Base-by-base conservation (phyloP, 331 rosid species). In the Cucumis variabilis region DNA sequence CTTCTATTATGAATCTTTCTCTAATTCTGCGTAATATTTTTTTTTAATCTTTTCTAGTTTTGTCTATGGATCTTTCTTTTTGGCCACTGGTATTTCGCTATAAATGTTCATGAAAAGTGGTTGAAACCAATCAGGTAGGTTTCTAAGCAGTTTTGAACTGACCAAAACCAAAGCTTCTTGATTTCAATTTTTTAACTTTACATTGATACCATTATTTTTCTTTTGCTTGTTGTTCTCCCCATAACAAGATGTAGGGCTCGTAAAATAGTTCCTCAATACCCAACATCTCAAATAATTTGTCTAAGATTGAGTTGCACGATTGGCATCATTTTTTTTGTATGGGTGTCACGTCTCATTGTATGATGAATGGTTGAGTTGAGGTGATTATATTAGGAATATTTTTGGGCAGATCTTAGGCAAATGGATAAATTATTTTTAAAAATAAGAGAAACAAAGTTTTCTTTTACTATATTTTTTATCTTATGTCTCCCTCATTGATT, bases 341-440 rank as follows among this genome's bases (percentile, higher is more conserved):
- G 51, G 53, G 4, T 15, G 44, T 53, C 60, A 58, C 83, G 83
- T 78, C 66, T 78, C 66, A 11, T 51, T 81, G 70, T 81, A 50
- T 81, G 28, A 17, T 80, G 84, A 55, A 55, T 80, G 30, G 17
- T 79, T 53, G 68, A 60, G 46, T 79, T 53, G 68, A 60, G 46
- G 70, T 30, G 48, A 81, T 81, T 81, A 27, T 58, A 9, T 58
- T 20, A 81, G 28, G 85, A 28, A 30, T 60, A 60, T 60, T 21
- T 55, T 50, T 28, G 24, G 48, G 50, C 33, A 60, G 85, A 81
- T 81, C 85, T 81, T 60, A 6, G 85, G 85, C 28, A 30, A 25
- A 81, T 9, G 28, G 24, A 30, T 51, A 2, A 46, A 75, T 75
- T 33, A 12, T 7, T 44, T 46, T 44, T 46, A 14, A 9, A 46